phyloP scores from a whole-genome alignment of 2,329 filamentous ascomycete genomes.

The Graphiopsis chlorocephala region DNA sequence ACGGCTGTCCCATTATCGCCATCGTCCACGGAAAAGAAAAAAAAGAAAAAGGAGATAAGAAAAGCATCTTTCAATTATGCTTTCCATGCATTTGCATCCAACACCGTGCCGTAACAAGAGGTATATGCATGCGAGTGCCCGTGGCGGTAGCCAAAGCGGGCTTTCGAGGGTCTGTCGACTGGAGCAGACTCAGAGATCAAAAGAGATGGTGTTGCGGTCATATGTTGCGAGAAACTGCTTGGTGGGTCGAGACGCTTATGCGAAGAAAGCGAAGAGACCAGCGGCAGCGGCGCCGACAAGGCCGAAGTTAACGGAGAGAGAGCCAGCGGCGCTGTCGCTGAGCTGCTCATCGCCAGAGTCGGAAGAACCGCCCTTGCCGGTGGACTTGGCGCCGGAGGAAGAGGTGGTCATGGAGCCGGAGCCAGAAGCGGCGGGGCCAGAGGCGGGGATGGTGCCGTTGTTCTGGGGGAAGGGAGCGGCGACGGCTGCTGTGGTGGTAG shows the following conservation, averaged over 20 bases:
- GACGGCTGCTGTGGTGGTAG: neutral
- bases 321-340: slow-evolving; percentile 9
- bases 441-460: slow-evolving; percentile 8
- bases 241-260: slow-evolving; percentile 1
- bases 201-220: neutral
- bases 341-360: neutral
- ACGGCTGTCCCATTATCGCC: neutral
- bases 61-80: neutral
- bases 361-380: neutral
- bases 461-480: slow-evolving; percentile 14
- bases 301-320: slow-evolving; percentile 9
- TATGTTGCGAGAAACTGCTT: neutral
- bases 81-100: neutral
- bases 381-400: neutral
- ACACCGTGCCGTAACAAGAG: slow-evolving; percentile 2
- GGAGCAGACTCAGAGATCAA: slow-evolving; percentile 2
- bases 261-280: slow-evolving; percentile 17
- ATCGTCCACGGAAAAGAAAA: neutral
- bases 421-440: neutral
- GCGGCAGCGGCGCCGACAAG: slow-evolving; percentile 7
- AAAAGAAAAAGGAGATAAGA: neutral
- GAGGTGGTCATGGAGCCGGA: slow-evolving; percentile 7
- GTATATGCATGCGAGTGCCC: slow-evolving; percentile 1
- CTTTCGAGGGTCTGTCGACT: neutral
- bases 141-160: neutral